These are phyloP conservation scores for Lichtheimia hyalospora DNA, from an alignment of 371 early-diverging fungal species.

Conservation along the genomic window DNA sequence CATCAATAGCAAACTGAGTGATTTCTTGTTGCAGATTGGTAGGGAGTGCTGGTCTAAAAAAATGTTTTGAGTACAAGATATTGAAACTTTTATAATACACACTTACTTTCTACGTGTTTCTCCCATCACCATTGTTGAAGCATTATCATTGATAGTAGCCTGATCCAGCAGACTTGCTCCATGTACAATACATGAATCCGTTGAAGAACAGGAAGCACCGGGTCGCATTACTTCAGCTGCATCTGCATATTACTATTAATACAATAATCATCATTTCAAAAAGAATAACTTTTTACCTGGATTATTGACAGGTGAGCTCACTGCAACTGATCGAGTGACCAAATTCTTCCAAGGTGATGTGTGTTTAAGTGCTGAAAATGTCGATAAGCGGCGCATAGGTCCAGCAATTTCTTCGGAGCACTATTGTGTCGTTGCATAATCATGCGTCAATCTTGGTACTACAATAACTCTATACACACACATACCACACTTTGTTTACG, in stretches of 20 bases:
- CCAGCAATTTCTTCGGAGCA: conserved; percentile 3
- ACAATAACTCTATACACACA: no score
- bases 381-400: conserved; percentile 24
- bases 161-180: conserved; percentile 11
- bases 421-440: no score
- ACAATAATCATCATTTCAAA: neutral
- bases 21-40: conserved; percentile 69
- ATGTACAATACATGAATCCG: no score
- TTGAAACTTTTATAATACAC: neutral
- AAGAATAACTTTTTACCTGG: conserved; percentile 6
- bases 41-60: conserved; percentile 53
- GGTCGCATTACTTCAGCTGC: conserved; percentile 53
- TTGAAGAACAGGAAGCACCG: no score
- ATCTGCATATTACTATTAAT: conserved; percentile 21
- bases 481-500: conserved; percentile 16
- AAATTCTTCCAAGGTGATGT: conserved; percentile 30
- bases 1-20: conserved; percentile 81
- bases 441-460: no score
- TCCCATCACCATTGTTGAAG: no score
- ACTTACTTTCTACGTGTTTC: conserved; percentile 13
- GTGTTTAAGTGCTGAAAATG: conserved; percentile 32
- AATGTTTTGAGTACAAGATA: no score
- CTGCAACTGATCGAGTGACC: conserved; percentile 26
- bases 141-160: neutral
- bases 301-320: conserved; percentile 21